These are phyloP conservation scores for Lachnellula arida DNA, from an alignment of 2,329 filamentous ascomycete genomes.

Conservation along the genomic window DNA sequence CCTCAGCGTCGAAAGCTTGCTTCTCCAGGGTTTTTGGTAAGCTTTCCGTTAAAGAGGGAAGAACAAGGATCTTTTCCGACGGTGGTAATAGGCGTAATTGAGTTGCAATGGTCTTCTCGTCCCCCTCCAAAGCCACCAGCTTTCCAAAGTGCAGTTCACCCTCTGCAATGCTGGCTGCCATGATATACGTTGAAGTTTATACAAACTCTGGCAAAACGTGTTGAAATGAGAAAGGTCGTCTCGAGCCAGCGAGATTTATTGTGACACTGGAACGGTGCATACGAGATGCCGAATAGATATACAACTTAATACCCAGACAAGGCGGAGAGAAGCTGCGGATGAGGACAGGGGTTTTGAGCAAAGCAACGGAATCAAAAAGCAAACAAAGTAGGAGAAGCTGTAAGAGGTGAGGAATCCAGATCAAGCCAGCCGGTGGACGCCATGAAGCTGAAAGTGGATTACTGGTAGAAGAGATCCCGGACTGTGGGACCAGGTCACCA, in stretches of 20 bases:
- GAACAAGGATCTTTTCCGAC: conserved; percentile 52
- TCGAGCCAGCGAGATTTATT: conserved; percentile 14
- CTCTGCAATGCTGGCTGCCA: not conserved
- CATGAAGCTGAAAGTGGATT: not conserved
- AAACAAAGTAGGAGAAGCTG: not conserved
- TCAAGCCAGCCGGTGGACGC: conserved; percentile 3
- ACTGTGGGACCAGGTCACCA: conserved; percentile 3
- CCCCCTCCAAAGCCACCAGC: conserved; percentile 57
- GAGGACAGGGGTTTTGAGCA: not conserved
- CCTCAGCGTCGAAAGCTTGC: conserved; percentile 34
- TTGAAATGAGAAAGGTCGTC: not conserved
- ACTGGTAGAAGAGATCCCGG: not conserved
- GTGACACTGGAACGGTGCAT: not conserved
- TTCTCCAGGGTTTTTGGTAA: conserved; percentile 29
- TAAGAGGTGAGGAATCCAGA: not conserved
- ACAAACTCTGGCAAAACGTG: not conserved
- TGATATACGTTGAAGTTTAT: not conserved
- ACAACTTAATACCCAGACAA: no score
- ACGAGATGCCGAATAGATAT: not conserved
- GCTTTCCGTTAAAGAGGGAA: conserved; percentile 37
- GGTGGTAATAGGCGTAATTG: conserved; percentile 56
- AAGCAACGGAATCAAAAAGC: not conserved
- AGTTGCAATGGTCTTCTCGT: conserved; percentile 49
- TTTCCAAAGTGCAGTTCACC: conserved; percentile 35
- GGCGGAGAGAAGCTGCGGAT: no score